A percentile compares a stretch with the other conserved stretches of the same genome.
Conservation (phyloP, 768 basidiomycete species). For the Leccinum olivaceopallidum region DNA sequence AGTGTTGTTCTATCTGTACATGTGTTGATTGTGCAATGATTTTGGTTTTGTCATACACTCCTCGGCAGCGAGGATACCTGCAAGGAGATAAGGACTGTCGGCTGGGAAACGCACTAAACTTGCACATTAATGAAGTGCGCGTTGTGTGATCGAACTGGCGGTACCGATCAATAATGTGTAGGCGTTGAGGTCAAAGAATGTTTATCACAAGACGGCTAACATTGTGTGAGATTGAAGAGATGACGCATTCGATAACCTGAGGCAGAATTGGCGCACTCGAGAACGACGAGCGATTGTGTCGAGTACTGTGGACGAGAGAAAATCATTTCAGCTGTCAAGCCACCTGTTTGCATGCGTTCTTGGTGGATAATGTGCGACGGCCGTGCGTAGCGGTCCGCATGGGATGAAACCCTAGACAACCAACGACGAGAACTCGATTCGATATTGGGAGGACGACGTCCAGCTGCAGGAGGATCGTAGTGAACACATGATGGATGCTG, state of each 20-base stretch:
- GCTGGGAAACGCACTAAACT: neutral
- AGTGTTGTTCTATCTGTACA: neutral
- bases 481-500: neutral
- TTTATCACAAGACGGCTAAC: neutral
- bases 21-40: constrained; percentile 4
- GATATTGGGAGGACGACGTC: neutral
- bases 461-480: neutral
- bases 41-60: neutral
- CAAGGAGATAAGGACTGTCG: constrained; percentile 1
- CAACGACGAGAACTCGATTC: neutral
- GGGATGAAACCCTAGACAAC: constrained; percentile 7
- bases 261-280: constrained; percentile 6
- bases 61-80: neutral
- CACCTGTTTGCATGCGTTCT: neutral
- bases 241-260: neutral
- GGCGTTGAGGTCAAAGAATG: constrained; percentile 7
- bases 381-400: neutral
- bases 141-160: neutral
- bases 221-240: constrained; percentile 1
- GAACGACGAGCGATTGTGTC: neutral
- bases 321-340: neutral
- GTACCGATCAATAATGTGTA: constrained; percentile 8
- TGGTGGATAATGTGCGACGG: neutral
- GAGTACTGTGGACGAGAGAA: neutral
- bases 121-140: neutral